These are phyloP conservation scores for Yueomyces sinensis DNA, from an alignment of 805 yeast species.

Conservation along the genomic window DNA sequence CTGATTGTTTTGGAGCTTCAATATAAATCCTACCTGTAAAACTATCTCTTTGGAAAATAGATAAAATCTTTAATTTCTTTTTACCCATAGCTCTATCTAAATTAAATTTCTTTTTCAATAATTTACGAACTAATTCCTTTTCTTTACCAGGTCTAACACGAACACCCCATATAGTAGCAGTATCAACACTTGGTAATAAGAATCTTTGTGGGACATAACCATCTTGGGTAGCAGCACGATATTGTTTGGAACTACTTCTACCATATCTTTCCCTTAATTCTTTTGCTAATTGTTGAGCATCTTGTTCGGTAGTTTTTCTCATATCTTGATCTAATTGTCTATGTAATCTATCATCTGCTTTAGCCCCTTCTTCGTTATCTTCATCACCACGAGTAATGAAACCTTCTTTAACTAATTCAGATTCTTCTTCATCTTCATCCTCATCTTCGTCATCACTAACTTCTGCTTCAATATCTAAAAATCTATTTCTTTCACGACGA, in stretches of 20 bases:
- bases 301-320: constrained; percentile 81
- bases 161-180: constrained; percentile 92
- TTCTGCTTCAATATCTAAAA: constrained; percentile 96
- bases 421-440: constrained; percentile 88
- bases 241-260: constrained; percentile 64
- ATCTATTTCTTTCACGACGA: constrained; percentile 56
- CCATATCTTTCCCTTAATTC: constrained; percentile 88
- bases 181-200: constrained; percentile 88
- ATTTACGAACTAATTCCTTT: constrained; percentile 74
- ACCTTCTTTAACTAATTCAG: constrained; percentile 76
- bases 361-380: constrained; percentile 44
- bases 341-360: constrained; percentile 65
- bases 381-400: constrained; percentile 45
- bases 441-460: constrained; percentile 93
- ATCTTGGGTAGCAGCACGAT: constrained; percentile 61
- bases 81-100: constrained; percentile 50
- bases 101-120: constrained; percentile 73
- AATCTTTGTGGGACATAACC: constrained; percentile 87
- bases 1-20: constrained; percentile 89
- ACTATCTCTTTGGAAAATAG: constrained; percentile 89
- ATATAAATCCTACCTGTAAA: constrained; percentile 86
- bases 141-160: constrained; percentile 90
- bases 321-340: constrained; percentile 82
- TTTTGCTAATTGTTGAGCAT: constrained; percentile 88
- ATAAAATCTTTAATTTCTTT: constrained; percentile 69